These are phyloP conservation scores for Xerophyta viscosa DNA, from an alignment of 106 monocot genomes.

Conservation along the genomic window DNA sequence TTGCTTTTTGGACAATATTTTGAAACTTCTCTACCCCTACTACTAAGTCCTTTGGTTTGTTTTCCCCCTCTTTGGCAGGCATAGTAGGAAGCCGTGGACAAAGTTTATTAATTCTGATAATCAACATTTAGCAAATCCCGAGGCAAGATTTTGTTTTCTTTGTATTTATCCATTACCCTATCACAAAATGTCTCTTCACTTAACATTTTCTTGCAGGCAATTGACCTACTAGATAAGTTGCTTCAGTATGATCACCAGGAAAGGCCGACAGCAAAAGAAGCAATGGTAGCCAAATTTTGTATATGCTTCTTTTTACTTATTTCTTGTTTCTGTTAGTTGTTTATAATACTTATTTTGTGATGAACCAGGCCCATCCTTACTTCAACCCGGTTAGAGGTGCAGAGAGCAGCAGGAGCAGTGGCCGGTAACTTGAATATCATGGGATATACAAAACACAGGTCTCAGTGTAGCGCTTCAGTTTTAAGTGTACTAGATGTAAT, in stretches of 20 bases:
- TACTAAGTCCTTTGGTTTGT: not conserved
- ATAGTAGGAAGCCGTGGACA: constrained; percentile 81
- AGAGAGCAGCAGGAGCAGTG: constrained; percentile 38
- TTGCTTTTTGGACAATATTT: constrained; percentile 1
- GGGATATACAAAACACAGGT: too few relatives aligned
- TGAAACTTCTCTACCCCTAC: not conserved
- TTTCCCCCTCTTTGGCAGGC: constrained; percentile 28
- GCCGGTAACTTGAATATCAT: not conserved
- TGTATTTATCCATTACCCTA: not conserved
- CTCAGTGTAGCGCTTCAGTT: too few relatives aligned
- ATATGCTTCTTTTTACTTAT: not conserved
- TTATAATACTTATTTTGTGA: not conserved
- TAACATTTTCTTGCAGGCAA: constrained; percentile 34
- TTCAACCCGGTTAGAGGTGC: constrained; percentile 66
- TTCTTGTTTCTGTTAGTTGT: not conserved
- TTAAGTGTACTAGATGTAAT: too few relatives aligned
- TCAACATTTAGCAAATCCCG: constrained; percentile 74
- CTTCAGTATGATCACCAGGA: constrained; percentile 92
- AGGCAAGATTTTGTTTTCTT: constrained; percentile 29
- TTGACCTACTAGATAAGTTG: constrained; percentile 80
- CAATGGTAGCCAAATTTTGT: constrained; percentile 43
- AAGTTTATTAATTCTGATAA: constrained; percentile 78
- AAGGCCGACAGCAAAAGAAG: constrained; percentile 91
- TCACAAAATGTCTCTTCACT: not conserved
- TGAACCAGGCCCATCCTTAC: constrained; percentile 65